Base-by-base conservation (phyloP, 2,329 filamentous ascomycete species). In the Onygenales sp. region DNA sequence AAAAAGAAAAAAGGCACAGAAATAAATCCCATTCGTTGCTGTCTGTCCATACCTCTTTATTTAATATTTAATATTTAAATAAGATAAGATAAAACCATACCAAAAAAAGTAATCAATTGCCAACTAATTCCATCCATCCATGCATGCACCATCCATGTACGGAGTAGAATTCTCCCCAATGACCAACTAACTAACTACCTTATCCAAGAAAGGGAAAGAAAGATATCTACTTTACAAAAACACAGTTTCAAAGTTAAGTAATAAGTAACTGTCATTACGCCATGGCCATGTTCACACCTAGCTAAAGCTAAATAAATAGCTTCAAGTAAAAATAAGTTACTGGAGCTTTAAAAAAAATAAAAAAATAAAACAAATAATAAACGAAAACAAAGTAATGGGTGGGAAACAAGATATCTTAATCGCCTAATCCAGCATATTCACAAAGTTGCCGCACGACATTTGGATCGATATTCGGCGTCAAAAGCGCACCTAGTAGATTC, bases 391-490 rank as follows among this genome's bases (percentile, higher is more conserved):
- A 36, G 17, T 17, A 27, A 49, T 17, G 17, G 17, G 17, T 17
- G 17, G 17, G 17, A 34, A 47, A 45, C n/a, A 14, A n/a, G 32
- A 14, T 13, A 21, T 34, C 36, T 68, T 63, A 74, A 60, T 70
- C 73, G 53, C 76, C 77, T 55, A 84, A 66, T 45, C 72, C 76
- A 44, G 80, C 80, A 70, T 82, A 86, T 48, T 80, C 77, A 63
- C 85, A 82, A 55, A 91, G 68, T 61, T 88, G 82, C 62, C 82
- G 82, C 56, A 91, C 70, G 60, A 90, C 76, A 52, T 66, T 66
- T 2, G 80, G 77, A 56, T 86, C 83, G 58, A 80, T 81, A 49
- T 82, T 82, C 58, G 79, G 77, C 70, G 87, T 83, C 60, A 83
- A 78, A 61, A 90, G 70, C 14, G 84, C 82, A 13, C 81, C 79